phyloP scores from a whole-genome alignment of 1,284 basidiomycete genomes.

The Spongiforma sp. region DNA sequence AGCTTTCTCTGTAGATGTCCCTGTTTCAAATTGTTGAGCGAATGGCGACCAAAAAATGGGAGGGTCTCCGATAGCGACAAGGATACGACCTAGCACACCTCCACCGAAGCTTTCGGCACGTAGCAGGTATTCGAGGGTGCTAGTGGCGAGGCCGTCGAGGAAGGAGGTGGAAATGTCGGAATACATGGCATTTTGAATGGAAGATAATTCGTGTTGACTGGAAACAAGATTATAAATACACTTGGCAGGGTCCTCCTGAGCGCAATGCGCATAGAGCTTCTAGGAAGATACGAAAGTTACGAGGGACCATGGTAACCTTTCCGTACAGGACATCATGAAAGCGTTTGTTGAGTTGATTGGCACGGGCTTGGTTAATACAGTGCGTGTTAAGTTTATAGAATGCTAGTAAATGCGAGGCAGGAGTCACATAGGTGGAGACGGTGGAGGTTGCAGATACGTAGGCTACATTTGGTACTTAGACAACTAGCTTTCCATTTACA shows the following conservation, averaged over 20 bases:
- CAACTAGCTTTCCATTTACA: too few species aligned
- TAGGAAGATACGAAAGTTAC: slow-evolving; percentile 42
- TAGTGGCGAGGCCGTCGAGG: slow-evolving; percentile 49
- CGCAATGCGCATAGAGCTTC: slow-evolving; percentile 49
- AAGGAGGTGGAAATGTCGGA: slow-evolving; percentile 46
- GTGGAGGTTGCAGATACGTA: too few species aligned
- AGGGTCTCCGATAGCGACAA: slow-evolving; percentile 55
- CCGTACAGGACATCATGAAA: slow-evolving; percentile 34
- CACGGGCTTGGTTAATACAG: slow-evolving; percentile 28
- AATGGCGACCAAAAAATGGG: slow-evolving; percentile 60
- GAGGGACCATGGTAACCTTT: slow-evolving; percentile 21
- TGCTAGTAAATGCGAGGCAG: too few species aligned
- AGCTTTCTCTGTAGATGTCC: slow-evolving; percentile 41
- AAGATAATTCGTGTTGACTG: slow-evolving; percentile 44
- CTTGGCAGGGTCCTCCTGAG: slow-evolving; percentile 44
- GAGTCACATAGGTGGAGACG: too few species aligned
- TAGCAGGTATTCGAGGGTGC: slow-evolving; percentile 51
- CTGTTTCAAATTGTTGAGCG: slow-evolving; percentile 42
- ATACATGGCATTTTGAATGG: slow-evolving; percentile 52
- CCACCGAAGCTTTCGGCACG: slow-evolving; percentile 46
- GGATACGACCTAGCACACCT: slow-evolving; percentile 46
- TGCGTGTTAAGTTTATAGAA: too few species aligned
- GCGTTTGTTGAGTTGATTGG: slow-evolving; percentile 27
- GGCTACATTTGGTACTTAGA: too few species aligned
- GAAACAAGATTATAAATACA: slow-evolving; percentile 50